Conservation (phyloP, 139 green algal genomes). For the Edaphochlamys debaryana region DNA sequence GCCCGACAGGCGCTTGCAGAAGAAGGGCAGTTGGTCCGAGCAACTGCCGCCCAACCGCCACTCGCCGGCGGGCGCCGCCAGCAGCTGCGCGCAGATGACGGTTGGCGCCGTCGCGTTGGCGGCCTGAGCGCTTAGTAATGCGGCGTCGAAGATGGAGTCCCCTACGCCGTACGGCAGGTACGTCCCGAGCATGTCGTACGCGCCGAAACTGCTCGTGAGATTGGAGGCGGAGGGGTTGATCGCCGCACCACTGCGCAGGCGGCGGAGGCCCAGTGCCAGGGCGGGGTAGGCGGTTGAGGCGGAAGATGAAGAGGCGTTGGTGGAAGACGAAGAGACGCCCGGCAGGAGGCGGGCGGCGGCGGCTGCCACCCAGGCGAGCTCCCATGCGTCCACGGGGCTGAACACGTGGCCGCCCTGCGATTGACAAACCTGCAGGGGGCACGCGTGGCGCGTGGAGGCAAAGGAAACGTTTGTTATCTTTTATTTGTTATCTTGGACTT, state of each 20-base stretch:
- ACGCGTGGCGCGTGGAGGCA: too few species aligned
- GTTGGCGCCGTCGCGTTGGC: too few species aligned
- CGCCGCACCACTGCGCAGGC: too few species aligned
- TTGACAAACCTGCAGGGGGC: slow-evolving; percentile 6
- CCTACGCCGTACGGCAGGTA: not conserved
- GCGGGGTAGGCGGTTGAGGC: not conserved
- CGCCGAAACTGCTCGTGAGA: not conserved
- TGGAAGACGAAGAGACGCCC: not conserved
- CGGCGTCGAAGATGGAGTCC: not conserved
- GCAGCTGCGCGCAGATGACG: slow-evolving; percentile 1
- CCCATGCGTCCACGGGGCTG: not conserved
- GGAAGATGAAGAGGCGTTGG: not conserved
- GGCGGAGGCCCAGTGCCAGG: not conserved
- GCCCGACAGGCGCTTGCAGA: slow-evolving; percentile 22
- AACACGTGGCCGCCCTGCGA: slow-evolving; percentile 13
- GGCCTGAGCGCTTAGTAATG: too few species aligned
- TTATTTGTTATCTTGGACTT: too few species aligned
- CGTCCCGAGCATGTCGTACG: not conserved
- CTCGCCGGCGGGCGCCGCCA: not conserved
- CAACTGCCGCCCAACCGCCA: slow-evolving; percentile 4
- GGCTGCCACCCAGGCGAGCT: slow-evolving; percentile 1
- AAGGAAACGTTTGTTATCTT: too few species aligned
- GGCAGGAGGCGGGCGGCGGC: slow-evolving; percentile 5
- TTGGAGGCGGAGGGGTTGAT: not conserved
- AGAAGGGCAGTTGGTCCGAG: not conserved